Evolutionary conservation across 306 rosid genomes (phyloP), one percentile per base, ranked within the genome.

Genomic region (Mimosa bimucronata): DNA sequence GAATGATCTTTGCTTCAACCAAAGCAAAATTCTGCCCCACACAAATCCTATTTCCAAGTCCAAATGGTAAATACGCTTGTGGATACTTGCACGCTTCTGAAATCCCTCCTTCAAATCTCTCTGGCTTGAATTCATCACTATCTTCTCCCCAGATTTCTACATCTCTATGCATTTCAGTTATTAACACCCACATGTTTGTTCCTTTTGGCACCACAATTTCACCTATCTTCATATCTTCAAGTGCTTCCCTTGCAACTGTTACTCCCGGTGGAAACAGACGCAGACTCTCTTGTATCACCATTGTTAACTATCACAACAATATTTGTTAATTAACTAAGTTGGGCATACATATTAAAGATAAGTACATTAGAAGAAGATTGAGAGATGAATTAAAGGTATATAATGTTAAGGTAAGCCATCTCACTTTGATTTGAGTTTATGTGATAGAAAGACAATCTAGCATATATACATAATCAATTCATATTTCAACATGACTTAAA

Each of bases 201-300:
- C 87, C 89, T 86, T 80, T 86, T 7, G 89, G 89, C 3, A 86
- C 38, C 37, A 66, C 50, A 5, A 80, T 6, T 19, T 77, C 80
- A 7, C 86, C 86, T 1, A 86, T 42, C 34, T 86, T 83, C 55
- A 80, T 58, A 3, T 79, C 83, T 16, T 45, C 52, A 6, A 83
- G 66, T 16, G 75, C 85, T 69, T 73, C 87, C 64, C 89, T 86
- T 6, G 89, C 8, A 1, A n/a, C 14, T 21, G 37, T 37, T 0
- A 80, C 7, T 23, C 67, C 84, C 1, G 86, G 83, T 7, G 78
- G 72, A 6, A 80, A 86, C 0, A 86, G 80, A 4, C 85, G 86
- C 9, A 86, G 71, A 64, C 87, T 83, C 77, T 86, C 87, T 41
- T 83, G 87, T 41, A 86, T 86, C 81, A 86, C 89, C 85, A 83